A percentile compares a stretch with the other conserved stretches of the same genome.
Evolutionary conservation across 2,329 filamentous ascomycete species (phyloP).

Genomic region (Hypoxylon sp.): DNA sequence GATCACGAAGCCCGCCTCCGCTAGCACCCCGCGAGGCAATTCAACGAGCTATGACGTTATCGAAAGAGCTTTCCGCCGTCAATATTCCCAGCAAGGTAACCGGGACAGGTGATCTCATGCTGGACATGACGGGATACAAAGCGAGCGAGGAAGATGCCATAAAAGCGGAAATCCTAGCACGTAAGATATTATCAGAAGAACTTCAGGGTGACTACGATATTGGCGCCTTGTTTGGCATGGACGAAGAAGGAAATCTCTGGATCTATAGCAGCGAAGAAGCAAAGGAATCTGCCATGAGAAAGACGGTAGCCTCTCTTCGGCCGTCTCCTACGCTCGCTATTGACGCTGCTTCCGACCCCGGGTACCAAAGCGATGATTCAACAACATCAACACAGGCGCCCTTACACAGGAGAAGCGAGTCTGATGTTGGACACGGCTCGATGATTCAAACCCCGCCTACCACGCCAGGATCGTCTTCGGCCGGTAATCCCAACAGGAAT

Average conservation of each 20-base stretch:
- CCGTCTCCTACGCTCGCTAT: constrained; percentile 63
- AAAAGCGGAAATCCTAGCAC: constrained; percentile 89
- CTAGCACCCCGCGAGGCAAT: constrained; percentile 78
- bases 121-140: constrained; percentile 98
- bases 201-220: constrained; percentile 96
- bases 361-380: constrained; percentile 90
- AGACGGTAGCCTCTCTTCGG: constrained; percentile 60
- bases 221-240: constrained; percentile 91
- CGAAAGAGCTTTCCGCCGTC: constrained; percentile 84
- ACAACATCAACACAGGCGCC: constrained; percentile 57
- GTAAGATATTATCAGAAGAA: constrained; percentile 91
- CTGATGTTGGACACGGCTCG: constrained; percentile 64
- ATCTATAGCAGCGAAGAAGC: constrained; percentile 98
- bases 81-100: constrained; percentile 96
- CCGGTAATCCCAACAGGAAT: constrained; percentile 78
- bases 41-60: constrained; percentile 82
- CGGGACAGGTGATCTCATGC: constrained; percentile 91
- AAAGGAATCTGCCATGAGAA: constrained; percentile 84
- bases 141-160: constrained; percentile 91
- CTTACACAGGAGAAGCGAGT: constrained; percentile 71
- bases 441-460: constrained; percentile 73
- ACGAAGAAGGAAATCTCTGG: constrained; percentile 97
- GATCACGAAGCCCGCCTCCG: constrained; percentile 81
- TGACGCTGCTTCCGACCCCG: constrained; percentile 91
- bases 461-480: constrained; percentile 69